Base-by-base conservation (phyloP, 2,329 filamentous ascomycete species). In the Phialophora verrucosa region DNA sequence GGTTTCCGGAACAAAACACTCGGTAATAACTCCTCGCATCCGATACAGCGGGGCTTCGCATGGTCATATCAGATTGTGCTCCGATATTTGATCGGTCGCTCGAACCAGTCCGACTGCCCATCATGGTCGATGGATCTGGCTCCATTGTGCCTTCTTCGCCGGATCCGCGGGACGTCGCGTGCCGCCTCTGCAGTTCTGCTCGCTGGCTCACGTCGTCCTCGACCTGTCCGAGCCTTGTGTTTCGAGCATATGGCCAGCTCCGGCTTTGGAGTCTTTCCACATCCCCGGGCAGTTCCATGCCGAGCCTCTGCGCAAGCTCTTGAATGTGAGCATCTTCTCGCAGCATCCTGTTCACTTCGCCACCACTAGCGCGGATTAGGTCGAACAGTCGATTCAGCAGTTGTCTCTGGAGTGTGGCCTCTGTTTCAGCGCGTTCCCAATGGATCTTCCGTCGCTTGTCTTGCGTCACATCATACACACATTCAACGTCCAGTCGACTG, bases 401-500 rank as follows among this genome's bases (percentile, higher is more conserved):
- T 50, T 65, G 42, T 42, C 56, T 65, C 23, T 65, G 63, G 11
- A 65, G 58, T 20, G 51, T 29, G 14, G 63, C 49, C 35, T 62
- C 58, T 17, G 63, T 58, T 29, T 62, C 56, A 10, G 57, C 63
- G 55, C 63, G 63, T 29, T 65, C 63, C 58, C 50, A 49, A 32
- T 65, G 57, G 35, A 62, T 57, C 47, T 65, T 65, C 7, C 63
- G 63, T 50, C 63, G 51, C 44, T 56, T 62, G 51, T 65, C 63
- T 14, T 56, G 63, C 11, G 38, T 53, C 29, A 32, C 63, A 20
- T 62, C 58, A 32, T 65, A 65, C 25, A 62, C 42, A 23, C 63
- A 65, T 61, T 61, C 42, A 42, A 65, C 17, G 20, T 51, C 44
- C 25, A 47, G 50, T 42, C 63, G 57, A 47, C 31, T 61, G 58